A percentile compares a stretch with the other conserved stretches of the same genome.
phyloP scores from a whole-genome alignment of 176 grass and related monocot genomes.

The Oryza glumipatula region DNA sequence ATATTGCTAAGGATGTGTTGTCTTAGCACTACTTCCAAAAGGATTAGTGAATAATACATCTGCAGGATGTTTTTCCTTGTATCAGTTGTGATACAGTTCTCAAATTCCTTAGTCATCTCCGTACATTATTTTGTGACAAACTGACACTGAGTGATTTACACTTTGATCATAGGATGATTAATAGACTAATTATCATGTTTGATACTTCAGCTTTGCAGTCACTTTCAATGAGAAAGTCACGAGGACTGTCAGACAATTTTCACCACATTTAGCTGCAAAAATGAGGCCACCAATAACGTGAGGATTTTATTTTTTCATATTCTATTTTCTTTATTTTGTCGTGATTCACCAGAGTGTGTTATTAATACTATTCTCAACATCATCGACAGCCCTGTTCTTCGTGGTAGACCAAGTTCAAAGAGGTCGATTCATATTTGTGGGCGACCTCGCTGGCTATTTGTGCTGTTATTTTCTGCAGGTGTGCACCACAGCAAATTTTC shows the following conservation, averaged over 20 bases:
- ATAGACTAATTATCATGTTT: slow-evolving; percentile 44
- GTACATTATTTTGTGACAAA: neutral
- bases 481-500: neutral
- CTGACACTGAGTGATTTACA: slow-evolving; percentile 19
- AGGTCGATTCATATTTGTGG: slow-evolving; percentile 99
- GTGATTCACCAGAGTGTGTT: neutral
- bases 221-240: slow-evolving; percentile 98
- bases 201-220: slow-evolving; percentile 73
- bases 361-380: slow-evolving; percentile 21
- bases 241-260: slow-evolving; percentile 83
- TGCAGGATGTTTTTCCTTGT: slow-evolving; percentile 1
- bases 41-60: neutral
- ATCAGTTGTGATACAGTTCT: neutral
- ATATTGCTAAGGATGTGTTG: neutral
- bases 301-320: slow-evolving; percentile 30
- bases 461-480: slow-evolving; percentile 89
- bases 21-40: neutral
- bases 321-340: slow-evolving; percentile 28
- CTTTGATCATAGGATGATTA: neutral
- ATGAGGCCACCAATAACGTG: slow-evolving; percentile 89
- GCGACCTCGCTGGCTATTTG: slow-evolving; percentile 87
- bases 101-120: neutral
- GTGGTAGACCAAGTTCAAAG: slow-evolving; percentile 75
- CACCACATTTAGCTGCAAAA: slow-evolving; percentile 98
- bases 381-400: slow-evolving; percentile 79